Conservation (phyloP, 768 basidiomycete genomes). For the Lentinula raphanica region DNA sequence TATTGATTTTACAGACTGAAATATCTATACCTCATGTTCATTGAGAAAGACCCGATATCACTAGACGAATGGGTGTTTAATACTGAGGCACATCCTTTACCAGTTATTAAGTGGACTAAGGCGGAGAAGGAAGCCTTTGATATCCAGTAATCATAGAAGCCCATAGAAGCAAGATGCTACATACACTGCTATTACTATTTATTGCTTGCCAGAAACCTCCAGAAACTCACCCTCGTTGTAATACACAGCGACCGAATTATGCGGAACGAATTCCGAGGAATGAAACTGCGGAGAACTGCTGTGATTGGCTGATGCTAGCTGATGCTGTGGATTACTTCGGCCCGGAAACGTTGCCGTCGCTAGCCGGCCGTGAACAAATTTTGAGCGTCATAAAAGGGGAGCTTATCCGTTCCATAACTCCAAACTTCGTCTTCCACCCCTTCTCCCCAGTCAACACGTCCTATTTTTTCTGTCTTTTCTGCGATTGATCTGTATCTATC, state of each 20-base stretch:
- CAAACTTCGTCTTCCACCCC: neutral
- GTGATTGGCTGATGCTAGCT: neutral
- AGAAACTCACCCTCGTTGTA: neutral
- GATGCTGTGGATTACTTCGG: neutral
- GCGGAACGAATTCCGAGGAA: neutral
- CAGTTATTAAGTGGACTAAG: constrained; percentile 39
- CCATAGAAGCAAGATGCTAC: neutral
- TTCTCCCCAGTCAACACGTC: neutral
- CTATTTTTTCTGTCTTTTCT: constrained; percentile 2
- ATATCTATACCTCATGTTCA: constrained; percentile 69
- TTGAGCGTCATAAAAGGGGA: neutral
- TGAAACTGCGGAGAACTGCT: neutral
- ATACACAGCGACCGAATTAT: neutral
- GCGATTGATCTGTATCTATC: neutral
- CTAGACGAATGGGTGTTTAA: constrained; percentile 58
- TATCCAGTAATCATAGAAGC: neutral
- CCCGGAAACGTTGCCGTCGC: neutral
- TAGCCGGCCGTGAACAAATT: neutral
- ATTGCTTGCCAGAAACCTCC: neutral
- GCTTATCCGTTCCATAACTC: neutral
- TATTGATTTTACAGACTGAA: constrained; percentile 44
- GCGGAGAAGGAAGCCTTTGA: constrained; percentile 3
- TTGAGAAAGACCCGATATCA: constrained; percentile 54
- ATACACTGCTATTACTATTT: neutral
- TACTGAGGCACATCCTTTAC: constrained; percentile 74